Base-by-base conservation (phyloP, 352 stramenopile genomes). In the Globisporangium cylindrosporum region DNA sequence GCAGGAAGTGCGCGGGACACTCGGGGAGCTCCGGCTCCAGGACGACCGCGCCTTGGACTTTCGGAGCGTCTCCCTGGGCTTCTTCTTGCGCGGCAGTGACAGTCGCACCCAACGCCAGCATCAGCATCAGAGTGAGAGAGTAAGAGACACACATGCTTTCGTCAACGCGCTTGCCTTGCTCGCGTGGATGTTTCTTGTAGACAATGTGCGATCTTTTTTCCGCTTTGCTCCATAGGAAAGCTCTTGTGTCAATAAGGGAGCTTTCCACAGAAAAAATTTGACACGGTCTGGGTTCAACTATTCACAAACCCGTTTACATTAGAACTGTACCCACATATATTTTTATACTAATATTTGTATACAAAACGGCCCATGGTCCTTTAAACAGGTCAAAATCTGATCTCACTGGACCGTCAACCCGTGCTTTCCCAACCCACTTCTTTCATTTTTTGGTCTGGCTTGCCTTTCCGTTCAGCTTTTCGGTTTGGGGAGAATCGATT, bases 1-100 rank as follows among this genome's bases (percentile, higher is more conserved):
- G 77, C 54, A 77, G 88, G 58, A 89, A 88, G 10, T 76, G 22
- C 20, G 58, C 68, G 49, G 72, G 75, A 56, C 79, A 87, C 67
- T 81, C 74, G 38, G 59, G 66, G 51, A 75, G 54, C 9, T 70
- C 70, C 29, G 70, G 58, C 54, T 78, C 69, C 25, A 62, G 55
- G 55, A 74, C 54, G 46, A 46, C 14, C 38, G 38, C 38, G 38
- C 38, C 72, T 71, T 15, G 64, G 18, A 34, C 10, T 2, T 15
- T 66, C 38, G 3, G 27, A 20, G 18, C n/a, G 22, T 56, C 62
- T 25, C 22, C 20, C 8, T 34, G 53, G 2, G n/a, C 3, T 10
- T 34, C n/a, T 4, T 36, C 51, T 20, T 20, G 20, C 1, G 46
- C 10, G 4, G 3, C 29, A 8, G 22, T 12, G 3, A 24, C 24